Evolutionary conservation across 2,329 filamentous ascomycete genomes (phyloP), one percentile per base, ranked within the genome.

Genomic region (Xylaria hypoxylon): DNA sequence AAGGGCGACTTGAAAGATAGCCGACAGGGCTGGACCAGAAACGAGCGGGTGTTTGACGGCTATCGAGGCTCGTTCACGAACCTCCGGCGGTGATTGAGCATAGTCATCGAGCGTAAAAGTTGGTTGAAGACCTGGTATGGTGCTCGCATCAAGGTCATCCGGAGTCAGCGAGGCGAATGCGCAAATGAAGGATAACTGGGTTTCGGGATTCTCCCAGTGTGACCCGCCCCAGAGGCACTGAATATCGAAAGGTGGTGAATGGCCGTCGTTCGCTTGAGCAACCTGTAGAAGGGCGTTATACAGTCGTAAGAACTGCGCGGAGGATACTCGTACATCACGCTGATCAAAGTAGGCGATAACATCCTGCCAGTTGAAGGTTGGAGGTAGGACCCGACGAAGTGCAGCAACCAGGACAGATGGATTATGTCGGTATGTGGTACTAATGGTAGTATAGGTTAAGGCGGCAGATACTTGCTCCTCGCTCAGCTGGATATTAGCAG

Each of bases 131-230:
- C 91, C 89, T 0, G 94, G 95, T 65, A 98, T 96, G 40, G 91
- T 92, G 13, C 90, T 91, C 2, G 93, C 91, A 77, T 98, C 94
- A 28, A 97, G 85, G 73, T 94, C 88, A 31, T 92, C 87, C 0
- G 90, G 86, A 13, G 87, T 87, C 63, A 94, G 86, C 3, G 92
- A 92, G 24, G 95, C 85, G 77, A 95, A 97, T 19, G 94, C 94
- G 69, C 91, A 91, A 60, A 98, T 88, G 77, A 98, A 97, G n/a
- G 94, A 96, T 40, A 99, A 83, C 71, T 98, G 95, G 0, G 96
- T 93, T 68, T 97, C 90, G 15, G 91, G 87, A 71, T 96, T 88
- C 68, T 90, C 89, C 95, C 96, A 99, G 68, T 88, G 84, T 74
- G 73, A 67, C 7, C 94, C 94, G 65, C 94, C 94, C 94, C 96